Percentiles rank a stretch among this genome's conserved stretches.
Conservation (phyloP, 768 basidiomycete genomes). For the Obba rivulosa region DNA sequence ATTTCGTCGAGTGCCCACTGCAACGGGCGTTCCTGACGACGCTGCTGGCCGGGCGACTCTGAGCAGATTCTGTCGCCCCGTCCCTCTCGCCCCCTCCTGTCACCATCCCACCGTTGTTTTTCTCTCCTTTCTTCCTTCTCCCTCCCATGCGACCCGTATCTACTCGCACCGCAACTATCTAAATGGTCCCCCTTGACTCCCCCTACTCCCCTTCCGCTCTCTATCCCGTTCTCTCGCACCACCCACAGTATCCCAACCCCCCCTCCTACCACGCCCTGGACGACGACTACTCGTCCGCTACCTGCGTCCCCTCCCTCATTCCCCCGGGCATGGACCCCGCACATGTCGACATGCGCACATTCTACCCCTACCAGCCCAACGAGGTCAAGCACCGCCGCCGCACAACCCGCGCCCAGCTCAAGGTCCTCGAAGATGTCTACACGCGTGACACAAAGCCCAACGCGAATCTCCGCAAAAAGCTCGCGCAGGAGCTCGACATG, state of each 20-base stretch:
- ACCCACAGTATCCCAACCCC: neutral
- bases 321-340: constrained; percentile 57
- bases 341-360: constrained; percentile 73
- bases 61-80: constrained; percentile 1
- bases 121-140: constrained; percentile 9
- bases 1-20: too few relatives aligned
- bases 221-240: constrained; percentile 14
- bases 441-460: constrained; percentile 90
- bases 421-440: constrained; percentile 85
- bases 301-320: constrained; percentile 43
- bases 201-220: constrained; percentile 13
- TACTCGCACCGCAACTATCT: constrained; percentile 19
- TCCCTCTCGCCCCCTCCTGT: neutral
- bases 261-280: constrained; percentile 1
- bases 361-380: constrained; percentile 76
- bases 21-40: constrained; percentile 3
- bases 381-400: constrained; percentile 93
- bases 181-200: constrained; percentile 6
- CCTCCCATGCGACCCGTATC: constrained; percentile 1
- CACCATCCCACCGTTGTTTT: neutral
- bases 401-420: constrained; percentile 84
- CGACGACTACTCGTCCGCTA: constrained; percentile 17
- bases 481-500: constrained; percentile 85
- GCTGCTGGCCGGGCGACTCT: neutral
- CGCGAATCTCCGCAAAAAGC: constrained; percentile 67